phyloP scores from a whole-genome alignment of 2,329 filamentous ascomycete genomes.

The Botryotinia calthae region DNA sequence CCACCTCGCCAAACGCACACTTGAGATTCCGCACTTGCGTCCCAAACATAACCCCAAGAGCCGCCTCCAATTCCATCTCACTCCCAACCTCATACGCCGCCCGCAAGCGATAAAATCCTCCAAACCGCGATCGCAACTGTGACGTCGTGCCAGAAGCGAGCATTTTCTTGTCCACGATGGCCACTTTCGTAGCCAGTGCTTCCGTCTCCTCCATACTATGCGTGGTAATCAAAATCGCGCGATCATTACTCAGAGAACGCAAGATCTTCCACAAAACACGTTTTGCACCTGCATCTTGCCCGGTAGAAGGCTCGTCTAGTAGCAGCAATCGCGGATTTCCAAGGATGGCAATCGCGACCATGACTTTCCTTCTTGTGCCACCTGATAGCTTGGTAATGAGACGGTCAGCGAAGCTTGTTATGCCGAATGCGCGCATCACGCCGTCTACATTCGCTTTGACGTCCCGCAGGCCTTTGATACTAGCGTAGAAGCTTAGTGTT shows the following conservation, averaged over 20 bases:
- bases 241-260: constrained; percentile 31
- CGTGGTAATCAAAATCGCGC: constrained; percentile 40
- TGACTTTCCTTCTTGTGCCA: constrained; percentile 38
- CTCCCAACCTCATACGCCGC: background rate
- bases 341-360: constrained; percentile 38
- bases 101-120: background rate
- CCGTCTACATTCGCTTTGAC: constrained; percentile 33
- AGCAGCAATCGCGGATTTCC: constrained; percentile 37
- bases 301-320: constrained; percentile 39
- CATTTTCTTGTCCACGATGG: constrained; percentile 28
- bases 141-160: background rate
- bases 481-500: constrained; percentile 39
- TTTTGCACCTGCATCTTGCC: constrained; percentile 40
- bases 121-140: background rate
- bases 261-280: constrained; percentile 40
- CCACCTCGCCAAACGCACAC: background rate
- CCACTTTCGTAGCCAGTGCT: constrained; percentile 41
- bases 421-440: constrained; percentile 36
- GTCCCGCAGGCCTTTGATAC: constrained; percentile 38
- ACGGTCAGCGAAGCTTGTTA: constrained; percentile 32
- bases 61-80: background rate
- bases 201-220: constrained; percentile 34
- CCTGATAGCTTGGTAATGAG: constrained; percentile 36
- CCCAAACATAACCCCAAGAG: background rate
- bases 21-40: background rate